Conservation (phyloP, 768 basidiomycete genomes). For the Phanerochaete sordida region DNA sequence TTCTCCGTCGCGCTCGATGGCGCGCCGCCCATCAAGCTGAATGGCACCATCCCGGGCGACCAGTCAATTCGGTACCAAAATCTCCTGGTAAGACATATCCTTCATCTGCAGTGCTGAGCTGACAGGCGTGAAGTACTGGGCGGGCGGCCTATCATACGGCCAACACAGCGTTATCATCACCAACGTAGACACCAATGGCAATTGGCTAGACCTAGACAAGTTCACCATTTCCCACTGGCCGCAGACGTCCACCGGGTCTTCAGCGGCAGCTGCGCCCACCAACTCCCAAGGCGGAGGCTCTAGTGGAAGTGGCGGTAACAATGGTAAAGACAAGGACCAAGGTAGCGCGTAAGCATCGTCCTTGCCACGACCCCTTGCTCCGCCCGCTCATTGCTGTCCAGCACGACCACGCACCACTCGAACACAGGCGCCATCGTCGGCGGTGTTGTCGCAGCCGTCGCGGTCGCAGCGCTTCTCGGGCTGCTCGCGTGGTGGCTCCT, state of each 20-base stretch:
- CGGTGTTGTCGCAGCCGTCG: not conserved
- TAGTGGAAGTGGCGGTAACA: not conserved
- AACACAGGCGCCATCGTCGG: not conserved
- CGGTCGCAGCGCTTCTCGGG: not conserved
- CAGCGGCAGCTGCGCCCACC: not conserved
- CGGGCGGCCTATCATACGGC: not conserved
- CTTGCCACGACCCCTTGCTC: not conserved
- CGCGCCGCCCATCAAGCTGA: not conserved
- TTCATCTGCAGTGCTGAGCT: not conserved
- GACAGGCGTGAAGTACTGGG: not conserved
- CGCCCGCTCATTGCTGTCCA: not conserved
- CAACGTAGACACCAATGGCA: not conserved
- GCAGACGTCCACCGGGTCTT: not conserved
- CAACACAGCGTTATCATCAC: not conserved
- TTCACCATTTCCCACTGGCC: not conserved
- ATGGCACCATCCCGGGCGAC: not conserved
- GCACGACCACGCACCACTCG: not conserved
- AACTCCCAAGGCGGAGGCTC: not conserved
- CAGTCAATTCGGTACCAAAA: not conserved
- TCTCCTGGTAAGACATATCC: slow-evolving; percentile 1
- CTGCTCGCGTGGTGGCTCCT: not conserved
- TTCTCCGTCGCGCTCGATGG: slow-evolving; percentile 7
- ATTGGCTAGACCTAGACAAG: not conserved
- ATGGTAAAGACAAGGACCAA: not conserved
- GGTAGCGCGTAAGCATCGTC: no score